These are phyloP conservation scores for Aspergillus sp. DNA, from an alignment of 2,329 filamentous ascomycete genomes.

Conservation along the genomic window DNA sequence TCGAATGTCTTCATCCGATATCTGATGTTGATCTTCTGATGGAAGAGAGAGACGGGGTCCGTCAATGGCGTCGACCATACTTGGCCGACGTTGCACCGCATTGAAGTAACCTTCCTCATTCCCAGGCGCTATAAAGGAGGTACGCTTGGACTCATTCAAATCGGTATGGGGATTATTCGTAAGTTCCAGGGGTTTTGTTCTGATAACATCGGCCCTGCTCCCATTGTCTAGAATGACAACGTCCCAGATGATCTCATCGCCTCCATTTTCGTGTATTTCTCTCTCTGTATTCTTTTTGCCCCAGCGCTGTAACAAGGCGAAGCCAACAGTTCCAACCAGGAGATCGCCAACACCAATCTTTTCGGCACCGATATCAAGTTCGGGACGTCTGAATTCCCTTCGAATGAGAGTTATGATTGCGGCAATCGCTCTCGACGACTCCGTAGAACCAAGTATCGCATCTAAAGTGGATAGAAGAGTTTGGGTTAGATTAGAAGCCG, in stretches of 20 bases:
- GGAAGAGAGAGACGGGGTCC: conserved; percentile 26
- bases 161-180: conserved; percentile 38
- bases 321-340: conserved; percentile 39
- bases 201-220: conserved; percentile 42
- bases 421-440: conserved; percentile 45
- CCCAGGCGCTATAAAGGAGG: conserved; percentile 45
- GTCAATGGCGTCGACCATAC: conserved; percentile 16
- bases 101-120: conserved; percentile 34
- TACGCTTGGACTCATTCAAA: conserved; percentile 44
- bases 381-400: conserved; percentile 38
- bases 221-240: conserved; percentile 45
- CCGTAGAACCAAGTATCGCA: conserved; percentile 44
- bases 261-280: conserved; percentile 34
- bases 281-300: conserved; percentile 41
- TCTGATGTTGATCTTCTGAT: conserved; percentile 30
- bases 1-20: conserved; percentile 42
- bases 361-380: conserved; percentile 24
- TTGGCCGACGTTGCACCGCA: conserved; percentile 31
- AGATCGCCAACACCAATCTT: conserved; percentile 41
- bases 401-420: conserved; percentile 44
- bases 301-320: conserved; percentile 44
- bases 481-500: conserved; percentile 39
- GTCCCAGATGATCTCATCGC: conserved; percentile 44
- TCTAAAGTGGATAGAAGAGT: conserved; percentile 42
- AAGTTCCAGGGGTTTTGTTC: conserved; percentile 33